Evolutionary conservation across 441 rosid genomes (phyloP).

Genomic region (Monsonia emarginata): DNA sequence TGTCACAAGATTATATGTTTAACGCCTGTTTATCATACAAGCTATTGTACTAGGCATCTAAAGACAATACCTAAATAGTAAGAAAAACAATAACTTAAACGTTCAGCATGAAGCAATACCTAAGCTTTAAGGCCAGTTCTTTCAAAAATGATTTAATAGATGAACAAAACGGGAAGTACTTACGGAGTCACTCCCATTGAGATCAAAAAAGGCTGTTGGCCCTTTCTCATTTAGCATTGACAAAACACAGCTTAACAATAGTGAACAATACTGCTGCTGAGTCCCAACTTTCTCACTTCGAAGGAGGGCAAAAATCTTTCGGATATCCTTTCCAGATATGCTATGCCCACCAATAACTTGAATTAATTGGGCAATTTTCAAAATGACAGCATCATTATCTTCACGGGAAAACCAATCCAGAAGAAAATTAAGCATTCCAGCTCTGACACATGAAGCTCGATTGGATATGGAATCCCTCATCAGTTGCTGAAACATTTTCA

Average conservation of each 20-base stretch:
- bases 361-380: constrained; percentile 80
- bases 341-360: constrained; percentile 98
- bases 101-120: neutral
- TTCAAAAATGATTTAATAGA: neutral
- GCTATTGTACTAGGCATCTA: no score
- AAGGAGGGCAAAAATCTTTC: constrained; percentile 91
- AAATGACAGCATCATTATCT: constrained; percentile 60
- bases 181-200: constrained; percentile 86
- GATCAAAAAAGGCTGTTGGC: constrained; percentile 93
- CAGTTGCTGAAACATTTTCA: constrained; percentile 70
- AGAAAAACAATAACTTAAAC: neutral
- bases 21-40: no score
- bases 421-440: constrained; percentile 94
- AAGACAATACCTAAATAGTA: no score
- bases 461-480: constrained; percentile 93
- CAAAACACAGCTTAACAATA: constrained; percentile 64
- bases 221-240: constrained; percentile 99
- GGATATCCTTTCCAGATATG: constrained; percentile 98
- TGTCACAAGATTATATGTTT: no score
- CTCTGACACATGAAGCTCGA: constrained; percentile 88
- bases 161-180: constrained; percentile 29
- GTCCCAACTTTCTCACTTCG: constrained; percentile 91
- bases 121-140: neutral
- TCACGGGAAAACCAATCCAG: constrained; percentile 95
- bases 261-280: constrained; percentile 73